Evolutionary conservation across 768 basidiomycete species (phyloP).

Genomic region (Calocybe gangraenosa): DNA sequence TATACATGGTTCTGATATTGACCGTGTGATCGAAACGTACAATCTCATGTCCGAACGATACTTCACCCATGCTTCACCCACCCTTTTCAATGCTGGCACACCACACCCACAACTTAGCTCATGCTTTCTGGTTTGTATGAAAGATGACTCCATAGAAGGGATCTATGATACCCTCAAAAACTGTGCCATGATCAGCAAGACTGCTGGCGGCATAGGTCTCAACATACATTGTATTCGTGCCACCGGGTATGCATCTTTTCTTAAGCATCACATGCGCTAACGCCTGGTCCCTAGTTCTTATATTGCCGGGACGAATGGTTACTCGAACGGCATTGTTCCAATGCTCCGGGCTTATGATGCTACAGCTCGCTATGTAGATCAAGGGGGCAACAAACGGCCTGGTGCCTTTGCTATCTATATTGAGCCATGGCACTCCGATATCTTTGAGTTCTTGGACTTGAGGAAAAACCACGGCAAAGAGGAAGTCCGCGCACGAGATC

Average conservation of each 20-base stretch:
- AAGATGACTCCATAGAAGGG: slow-evolving; percentile 97
- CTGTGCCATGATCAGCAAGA: slow-evolving; percentile 99
- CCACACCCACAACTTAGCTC: slow-evolving; percentile 93
- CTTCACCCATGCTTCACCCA: slow-evolving; percentile 98
- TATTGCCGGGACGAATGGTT: slow-evolving; percentile 98
- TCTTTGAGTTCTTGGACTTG: slow-evolving; percentile 96
- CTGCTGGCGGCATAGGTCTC: slow-evolving; percentile 95
- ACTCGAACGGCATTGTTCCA: slow-evolving; percentile 98
- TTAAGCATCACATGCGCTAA: slow-evolving; percentile 1
- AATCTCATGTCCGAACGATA: slow-evolving; percentile 97
- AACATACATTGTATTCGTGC: slow-evolving; percentile 96
- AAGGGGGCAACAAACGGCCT: slow-evolving; percentile 98
- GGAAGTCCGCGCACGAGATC: slow-evolving; percentile 91
- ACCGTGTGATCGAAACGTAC: slow-evolving; percentile 87
- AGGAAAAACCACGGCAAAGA: slow-evolving; percentile 99
- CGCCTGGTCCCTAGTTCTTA: slow-evolving; percentile 61
- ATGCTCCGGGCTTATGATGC: slow-evolving; percentile 99
- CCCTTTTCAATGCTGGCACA: slow-evolving; percentile 97
- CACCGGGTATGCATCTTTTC: slow-evolving; percentile 62
- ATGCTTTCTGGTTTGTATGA: slow-evolving; percentile 98
- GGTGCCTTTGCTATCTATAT: slow-evolving; percentile 98
- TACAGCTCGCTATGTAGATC: slow-evolving; percentile 97
- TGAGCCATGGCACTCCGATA: slow-evolving; percentile 97
- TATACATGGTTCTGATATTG: slow-evolving; percentile 88
- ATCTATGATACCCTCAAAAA: slow-evolving; percentile 98